phyloP scores from a whole-genome alignment of 345 rosid genomes.

The Noccaea caerulescens region DNA sequence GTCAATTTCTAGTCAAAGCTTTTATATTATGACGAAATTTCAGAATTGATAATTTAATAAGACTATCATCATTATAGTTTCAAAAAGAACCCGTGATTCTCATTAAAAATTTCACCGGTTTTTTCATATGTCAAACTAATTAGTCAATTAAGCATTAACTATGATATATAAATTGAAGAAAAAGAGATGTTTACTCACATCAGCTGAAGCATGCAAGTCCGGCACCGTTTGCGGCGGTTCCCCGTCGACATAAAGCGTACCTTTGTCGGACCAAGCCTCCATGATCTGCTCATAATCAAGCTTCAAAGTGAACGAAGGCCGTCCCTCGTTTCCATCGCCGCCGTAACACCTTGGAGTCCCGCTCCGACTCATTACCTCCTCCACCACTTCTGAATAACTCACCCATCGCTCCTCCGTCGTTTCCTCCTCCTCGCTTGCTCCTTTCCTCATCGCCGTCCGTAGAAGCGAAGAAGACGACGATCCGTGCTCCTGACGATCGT shows the following conservation, averaged over 20 bases:
- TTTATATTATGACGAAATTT: neutral
- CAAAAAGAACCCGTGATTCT: constrained; percentile 27
- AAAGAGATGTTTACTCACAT: constrained; percentile 47
- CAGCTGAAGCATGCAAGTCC: constrained; percentile 52
- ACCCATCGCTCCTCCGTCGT: constrained; percentile 92
- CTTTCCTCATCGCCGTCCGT: constrained; percentile 75
- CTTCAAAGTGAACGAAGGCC: constrained; percentile 59
- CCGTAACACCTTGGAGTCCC: constrained; percentile 37
- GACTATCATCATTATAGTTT: constrained; percentile 2
- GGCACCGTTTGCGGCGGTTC: constrained; percentile 80
- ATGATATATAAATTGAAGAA: neutral
- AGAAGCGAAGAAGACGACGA: constrained; percentile 49
- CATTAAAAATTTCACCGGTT: neutral
- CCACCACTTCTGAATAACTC: constrained; percentile 78
- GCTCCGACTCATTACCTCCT: constrained; percentile 60
- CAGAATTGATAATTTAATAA: neutral
- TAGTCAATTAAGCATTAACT: constrained; percentile 13
- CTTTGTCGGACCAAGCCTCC: constrained; percentile 89
- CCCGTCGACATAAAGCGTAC: constrained; percentile 61
- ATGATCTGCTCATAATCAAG: constrained; percentile 82
- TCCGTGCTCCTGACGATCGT: constrained; percentile 39
- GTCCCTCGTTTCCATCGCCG: constrained; percentile 35
- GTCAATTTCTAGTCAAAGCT: constrained; percentile 7
- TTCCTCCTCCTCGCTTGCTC: constrained; percentile 59
- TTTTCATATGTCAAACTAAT: neutral